Evolutionary conservation across 2,329 filamentous ascomycete species (phyloP).

Genomic region (Diaporthe sp.): DNA sequence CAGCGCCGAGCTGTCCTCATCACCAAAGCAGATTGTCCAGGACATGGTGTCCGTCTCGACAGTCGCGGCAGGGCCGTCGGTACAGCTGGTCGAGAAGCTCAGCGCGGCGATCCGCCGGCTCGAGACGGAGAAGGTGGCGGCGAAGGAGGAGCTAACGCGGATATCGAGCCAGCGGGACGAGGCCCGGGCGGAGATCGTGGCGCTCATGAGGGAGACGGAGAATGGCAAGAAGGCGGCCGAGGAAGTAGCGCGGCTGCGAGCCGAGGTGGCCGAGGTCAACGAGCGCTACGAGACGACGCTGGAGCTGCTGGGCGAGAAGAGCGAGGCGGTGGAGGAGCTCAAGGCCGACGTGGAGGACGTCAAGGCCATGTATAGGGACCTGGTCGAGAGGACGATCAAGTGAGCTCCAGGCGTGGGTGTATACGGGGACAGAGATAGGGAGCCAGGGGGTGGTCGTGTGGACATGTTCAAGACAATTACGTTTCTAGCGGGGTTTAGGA

Average conservation of each 20-base stretch:
- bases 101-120: constrained; percentile 91
- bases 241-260: constrained; percentile 75
- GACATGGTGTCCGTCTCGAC: constrained; percentile 93
- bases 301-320: constrained; percentile 97
- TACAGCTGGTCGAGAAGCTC: constrained; percentile 97
- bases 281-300: constrained; percentile 89
- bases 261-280: constrained; percentile 77
- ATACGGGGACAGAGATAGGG: neutral
- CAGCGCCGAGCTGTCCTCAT: constrained; percentile 66
- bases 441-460: neutral
- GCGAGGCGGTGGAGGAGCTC: constrained; percentile 92
- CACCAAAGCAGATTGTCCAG: constrained; percentile 78
- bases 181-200: constrained; percentile 90
- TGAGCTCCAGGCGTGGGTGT: constrained; percentile 49
- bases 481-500: constrained; percentile 24
- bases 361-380: constrained; percentile 95
- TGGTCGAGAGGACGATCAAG: constrained; percentile 87
- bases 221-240: constrained; percentile 71
- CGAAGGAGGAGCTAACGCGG: constrained; percentile 86
- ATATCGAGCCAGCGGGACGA: constrained; percentile 91
- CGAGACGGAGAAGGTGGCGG: constrained; percentile 90
- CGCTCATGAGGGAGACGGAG: constrained; percentile 89
- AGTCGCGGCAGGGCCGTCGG: constrained; percentile 88
- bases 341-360: constrained; percentile 90
- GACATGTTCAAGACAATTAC: constrained; percentile 8